Evolutionary conservation across 768 basidiomycete species (phyloP).

Genomic region (Cantharellus cinnabarinus): DNA sequence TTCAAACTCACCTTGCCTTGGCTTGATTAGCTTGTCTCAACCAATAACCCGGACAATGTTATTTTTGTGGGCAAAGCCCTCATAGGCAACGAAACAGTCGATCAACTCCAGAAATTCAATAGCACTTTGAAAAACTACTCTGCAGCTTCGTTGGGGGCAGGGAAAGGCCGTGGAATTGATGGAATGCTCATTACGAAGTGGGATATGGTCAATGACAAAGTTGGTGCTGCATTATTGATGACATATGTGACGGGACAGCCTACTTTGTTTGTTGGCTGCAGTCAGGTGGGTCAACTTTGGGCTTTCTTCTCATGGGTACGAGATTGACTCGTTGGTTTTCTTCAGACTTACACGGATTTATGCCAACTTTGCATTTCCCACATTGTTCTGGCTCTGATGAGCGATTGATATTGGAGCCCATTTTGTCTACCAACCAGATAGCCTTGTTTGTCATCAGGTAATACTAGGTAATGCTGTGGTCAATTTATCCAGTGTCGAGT

Average conservation of each 20-base stretch:
- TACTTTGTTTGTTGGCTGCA: conserved; percentile 94
- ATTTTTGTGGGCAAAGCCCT: conserved; percentile 96
- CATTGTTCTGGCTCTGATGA: neutral
- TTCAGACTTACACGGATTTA: conserved; percentile 87
- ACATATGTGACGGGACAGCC: conserved; percentile 98
- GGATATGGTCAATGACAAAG: conserved; percentile 97
- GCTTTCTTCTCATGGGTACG: neutral
- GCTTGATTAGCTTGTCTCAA: conserved; percentile 50
- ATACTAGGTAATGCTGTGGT: too few relatives aligned
- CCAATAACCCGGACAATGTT: conserved; percentile 92
- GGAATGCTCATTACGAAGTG: conserved; percentile 98
- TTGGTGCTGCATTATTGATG: conserved; percentile 95
- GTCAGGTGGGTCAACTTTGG: conserved; percentile 41
- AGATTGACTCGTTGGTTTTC: neutral
- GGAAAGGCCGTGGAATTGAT: conserved; percentile 81
- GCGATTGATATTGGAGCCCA: neutral
- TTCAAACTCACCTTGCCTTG: neutral
- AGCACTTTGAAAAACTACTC: conserved; percentile 85
- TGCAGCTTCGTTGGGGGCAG: conserved; percentile 32
- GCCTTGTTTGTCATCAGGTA: too few relatives aligned
- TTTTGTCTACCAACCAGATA: too few relatives aligned
- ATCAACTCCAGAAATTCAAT: conserved; percentile 94
- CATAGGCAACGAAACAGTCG: conserved; percentile 96
- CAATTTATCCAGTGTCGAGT: too few relatives aligned
- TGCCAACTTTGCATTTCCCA: conserved; percentile 55